Percentiles rank a stretch among this genome's conserved stretches.
Conservation (phyloP, 176 grass and related monocot genomes). For the Alloteropsis semialata region DNA sequence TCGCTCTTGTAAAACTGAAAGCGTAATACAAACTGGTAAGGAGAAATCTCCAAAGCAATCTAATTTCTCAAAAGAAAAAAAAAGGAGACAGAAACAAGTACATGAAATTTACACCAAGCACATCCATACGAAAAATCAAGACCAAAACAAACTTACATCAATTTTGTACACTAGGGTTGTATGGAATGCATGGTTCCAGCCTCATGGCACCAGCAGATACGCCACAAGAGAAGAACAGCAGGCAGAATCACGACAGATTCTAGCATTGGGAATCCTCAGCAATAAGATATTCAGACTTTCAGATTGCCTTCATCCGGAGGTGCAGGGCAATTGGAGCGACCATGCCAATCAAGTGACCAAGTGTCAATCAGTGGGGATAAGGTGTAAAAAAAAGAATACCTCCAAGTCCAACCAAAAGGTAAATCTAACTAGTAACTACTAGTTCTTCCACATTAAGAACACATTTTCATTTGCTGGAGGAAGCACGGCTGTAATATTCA, state of each 20-base stretch:
- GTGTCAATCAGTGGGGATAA: conserved; percentile 24
- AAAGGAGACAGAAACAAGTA: not conserved
- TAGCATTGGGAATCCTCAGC: not conserved
- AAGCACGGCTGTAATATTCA: conserved; percentile 77
- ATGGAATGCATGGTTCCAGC: conserved; percentile 14
- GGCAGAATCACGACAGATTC: conserved; percentile 6
- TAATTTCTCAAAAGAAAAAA: not conserved
- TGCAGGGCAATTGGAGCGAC: not conserved
- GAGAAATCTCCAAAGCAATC: conserved; percentile 15
- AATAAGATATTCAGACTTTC: conserved; percentile 8
- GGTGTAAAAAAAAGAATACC: conserved; percentile 37
- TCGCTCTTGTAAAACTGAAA: conserved; percentile 16
- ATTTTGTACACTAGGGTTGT: conserved; percentile 26
- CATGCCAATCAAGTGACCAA: conserved; percentile 32
- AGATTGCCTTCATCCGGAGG: not conserved
- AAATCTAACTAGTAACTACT: conserved; percentile 29
- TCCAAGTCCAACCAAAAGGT: conserved; percentile 8
- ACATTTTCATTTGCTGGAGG: conserved; percentile 51
- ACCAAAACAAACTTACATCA: conserved; percentile 31
- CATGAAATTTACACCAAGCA: conserved; percentile 38
- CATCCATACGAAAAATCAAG: conserved; percentile 23
- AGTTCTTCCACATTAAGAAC: conserved; percentile 22
- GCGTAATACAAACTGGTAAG: conserved; percentile 35
- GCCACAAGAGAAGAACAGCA: conserved; percentile 13
- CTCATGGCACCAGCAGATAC: conserved; percentile 22